These are phyloP conservation scores for Simplicillium aogashimaense DNA, from an alignment of 2,329 filamentous ascomycete species.

Conservation along the genomic window DNA sequence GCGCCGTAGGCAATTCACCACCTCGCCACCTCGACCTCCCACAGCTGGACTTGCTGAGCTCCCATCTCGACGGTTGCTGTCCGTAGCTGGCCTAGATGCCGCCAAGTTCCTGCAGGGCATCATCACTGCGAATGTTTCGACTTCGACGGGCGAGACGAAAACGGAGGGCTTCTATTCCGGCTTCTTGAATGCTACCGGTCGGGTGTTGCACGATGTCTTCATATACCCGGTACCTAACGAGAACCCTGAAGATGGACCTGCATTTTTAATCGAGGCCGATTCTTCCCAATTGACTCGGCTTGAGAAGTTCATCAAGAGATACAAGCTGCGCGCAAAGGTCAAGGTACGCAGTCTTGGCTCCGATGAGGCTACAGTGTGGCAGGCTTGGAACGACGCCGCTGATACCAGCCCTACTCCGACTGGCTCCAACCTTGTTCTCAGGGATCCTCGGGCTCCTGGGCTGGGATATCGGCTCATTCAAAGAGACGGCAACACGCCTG, in stretches of 20 bases:
- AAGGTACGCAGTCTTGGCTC: constrained; percentile 54
- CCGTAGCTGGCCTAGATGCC: constrained; percentile 68
- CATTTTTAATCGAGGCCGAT: constrained; percentile 74
- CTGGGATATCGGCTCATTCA: constrained; percentile 43
- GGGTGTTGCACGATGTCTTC: constrained; percentile 83
- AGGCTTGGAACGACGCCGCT: constrained; percentile 55
- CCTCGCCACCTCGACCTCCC: constrained; percentile 28
- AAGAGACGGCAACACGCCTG: constrained; percentile 17
- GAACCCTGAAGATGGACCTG: constrained; percentile 15
- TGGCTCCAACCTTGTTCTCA: constrained; percentile 23
- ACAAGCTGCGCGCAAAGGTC: constrained; percentile 78
- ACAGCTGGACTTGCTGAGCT: constrained; percentile 44
- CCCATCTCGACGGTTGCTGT: constrained; percentile 68
- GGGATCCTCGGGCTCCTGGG: constrained; percentile 43
- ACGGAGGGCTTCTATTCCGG: constrained; percentile 61
- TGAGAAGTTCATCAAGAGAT: constrained; percentile 66
- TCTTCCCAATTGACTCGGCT: constrained; percentile 51
- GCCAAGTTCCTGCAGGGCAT: constrained; percentile 82
- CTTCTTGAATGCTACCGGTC: constrained; percentile 78
- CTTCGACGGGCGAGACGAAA: constrained; percentile 23
- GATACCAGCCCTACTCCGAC: not conserved
- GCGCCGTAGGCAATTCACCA: constrained; percentile 18
- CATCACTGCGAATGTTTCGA: constrained; percentile 52
- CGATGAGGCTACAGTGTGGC: constrained; percentile 61
- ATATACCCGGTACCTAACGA: constrained; percentile 55